Conservation (phyloP, 768 basidiomycete species). For the Podaxis pistillaris region DNA sequence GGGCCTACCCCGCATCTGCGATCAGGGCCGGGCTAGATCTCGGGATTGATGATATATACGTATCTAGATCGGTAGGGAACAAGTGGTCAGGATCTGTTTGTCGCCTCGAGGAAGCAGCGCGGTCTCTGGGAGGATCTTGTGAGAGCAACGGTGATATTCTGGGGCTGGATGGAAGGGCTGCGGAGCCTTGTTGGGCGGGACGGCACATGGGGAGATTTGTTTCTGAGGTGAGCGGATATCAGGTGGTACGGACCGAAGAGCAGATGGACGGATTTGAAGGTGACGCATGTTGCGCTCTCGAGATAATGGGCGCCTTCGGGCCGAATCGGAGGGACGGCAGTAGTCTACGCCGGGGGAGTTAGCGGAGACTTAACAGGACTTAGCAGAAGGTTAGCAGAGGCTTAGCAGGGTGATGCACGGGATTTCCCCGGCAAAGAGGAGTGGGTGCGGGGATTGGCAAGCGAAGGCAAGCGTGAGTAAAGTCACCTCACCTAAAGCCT, state of each 20-base stretch:
- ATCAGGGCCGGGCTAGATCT: slow-evolving; percentile 10
- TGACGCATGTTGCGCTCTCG: not conserved
- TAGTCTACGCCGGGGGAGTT: not conserved
- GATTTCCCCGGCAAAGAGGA: not conserved
- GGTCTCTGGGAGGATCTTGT: not conserved
- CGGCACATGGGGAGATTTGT: not conserved
- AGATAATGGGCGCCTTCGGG: slow-evolving; percentile 4
- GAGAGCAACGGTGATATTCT: not conserved
- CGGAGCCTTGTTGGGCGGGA: not conserved
- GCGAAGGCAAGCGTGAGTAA: slow-evolving; percentile 7
- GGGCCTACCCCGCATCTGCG: slow-evolving; percentile 14
- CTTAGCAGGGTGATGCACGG: slow-evolving; percentile 7
- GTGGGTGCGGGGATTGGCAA: not conserved
- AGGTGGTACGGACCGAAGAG: slow-evolving; percentile 6
- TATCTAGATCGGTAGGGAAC: slow-evolving; percentile 4
- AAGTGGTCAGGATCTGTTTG: not conserved
- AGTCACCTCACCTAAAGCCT: slow-evolving; percentile 1
- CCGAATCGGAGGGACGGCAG: slow-evolving; percentile 12
- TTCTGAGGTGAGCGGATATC: slow-evolving; percentile 1
- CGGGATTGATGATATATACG: not conserved
- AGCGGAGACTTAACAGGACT: not conserved
- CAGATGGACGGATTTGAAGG: slow-evolving; percentile 9
- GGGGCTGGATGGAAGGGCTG: not conserved
- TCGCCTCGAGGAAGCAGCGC: slow-evolving; percentile 6
- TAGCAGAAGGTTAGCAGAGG: not conserved